Base-by-base conservation (phyloP, 2,329 filamentous ascomycete species). In the Trichoderma asperellum region DNA sequence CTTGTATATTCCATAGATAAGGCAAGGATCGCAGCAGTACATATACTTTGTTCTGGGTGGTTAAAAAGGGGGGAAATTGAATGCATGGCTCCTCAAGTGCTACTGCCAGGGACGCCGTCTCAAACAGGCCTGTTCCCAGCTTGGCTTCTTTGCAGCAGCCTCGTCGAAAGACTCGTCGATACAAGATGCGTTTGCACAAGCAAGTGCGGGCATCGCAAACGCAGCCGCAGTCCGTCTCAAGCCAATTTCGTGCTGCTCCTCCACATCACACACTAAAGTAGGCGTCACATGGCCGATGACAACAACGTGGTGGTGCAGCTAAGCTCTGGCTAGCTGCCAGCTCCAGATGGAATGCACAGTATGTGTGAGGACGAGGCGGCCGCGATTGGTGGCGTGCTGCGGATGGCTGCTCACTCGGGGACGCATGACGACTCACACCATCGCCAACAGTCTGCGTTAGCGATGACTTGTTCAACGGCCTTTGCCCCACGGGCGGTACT, bases 251-350 rank as follows among this genome's bases (percentile, higher is more conserved):
- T 40, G 57, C 29, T 52, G 59, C 59, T 43, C 56, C 37, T 34
- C 57, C 47, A 34, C 40, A 14, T 47, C 24, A 34, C 43, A 56
- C 71, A 66, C 70, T 70, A 72, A 61, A 56, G 61, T 65, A 55
- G 52, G 53, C 61, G 68, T 70, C 68, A 64, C 71, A 71, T 73
- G 68, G 69, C 29, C 64, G 49, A 27, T 69, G 70, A 55, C 60
- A 53, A 65, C 70, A 65, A 69, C 64, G 71, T 68, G 62, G 61
- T 70, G 68, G 65, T 70, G 69, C 66, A 68, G 68, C 68, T 69
- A 64, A 68, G 49, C 64, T 70, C 34, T 59, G 63, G 43, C 60
- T 70, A 59, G 60, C 58, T 57, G 53, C 57, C 53, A 34, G 65
- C 53, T 49, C 55, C 21, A 59, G 37, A 24, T 64, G 57, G 66